Evolutionary conservation across 768 basidiomycete species (phyloP), one percentile per base, ranked within the genome.

Genomic region (Mycena kentingensis): DNA sequence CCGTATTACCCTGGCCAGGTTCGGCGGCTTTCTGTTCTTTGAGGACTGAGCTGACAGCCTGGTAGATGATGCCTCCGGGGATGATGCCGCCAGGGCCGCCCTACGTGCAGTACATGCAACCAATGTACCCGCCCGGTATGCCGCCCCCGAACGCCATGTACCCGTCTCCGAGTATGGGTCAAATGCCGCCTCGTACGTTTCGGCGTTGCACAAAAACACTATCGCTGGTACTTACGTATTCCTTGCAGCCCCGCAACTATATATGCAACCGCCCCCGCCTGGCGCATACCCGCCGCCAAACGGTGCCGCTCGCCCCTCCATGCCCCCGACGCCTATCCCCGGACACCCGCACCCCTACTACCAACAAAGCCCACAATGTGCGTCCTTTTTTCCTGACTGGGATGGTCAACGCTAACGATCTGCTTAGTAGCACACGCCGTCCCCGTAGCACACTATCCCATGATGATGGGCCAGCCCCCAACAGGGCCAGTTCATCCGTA

Each of bases 311-410:
- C 82, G 90, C 55, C 90, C 88, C 22, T 91, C 90, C 15, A 90
- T 93, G 87, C 91, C 91, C n/a, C 89, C 91, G 8, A 92, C 90
- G 8, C 91, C 92, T 2, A 90, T 93, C 57, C 91, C 89, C 13
- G 78, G 87, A 35, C 90, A 92, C 65, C 87, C 92, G 24, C 90
- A 92, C 61, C 81, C 87, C 68, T 92, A 91, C 69, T 93, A 93
- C 65, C 88, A 91, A 64, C 91, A 91, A 65, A 92, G 90, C 66
- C 91, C 91, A 52, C 91, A 93, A 73, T 71, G 91, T 93, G 77
- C 41, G 70, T 16, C 12, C 27, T 3, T 48, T 8, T n/a, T 32
- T 26, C 18, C 26, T n/a, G 13, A 36, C 39, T 8, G 21, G 16
- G 10, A 11, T 16, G 4, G 15, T 13, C 24, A 21, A 8, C 12